phyloP scores from a whole-genome alignment of 768 basidiomycete genomes.

The Suillus paluster region DNA sequence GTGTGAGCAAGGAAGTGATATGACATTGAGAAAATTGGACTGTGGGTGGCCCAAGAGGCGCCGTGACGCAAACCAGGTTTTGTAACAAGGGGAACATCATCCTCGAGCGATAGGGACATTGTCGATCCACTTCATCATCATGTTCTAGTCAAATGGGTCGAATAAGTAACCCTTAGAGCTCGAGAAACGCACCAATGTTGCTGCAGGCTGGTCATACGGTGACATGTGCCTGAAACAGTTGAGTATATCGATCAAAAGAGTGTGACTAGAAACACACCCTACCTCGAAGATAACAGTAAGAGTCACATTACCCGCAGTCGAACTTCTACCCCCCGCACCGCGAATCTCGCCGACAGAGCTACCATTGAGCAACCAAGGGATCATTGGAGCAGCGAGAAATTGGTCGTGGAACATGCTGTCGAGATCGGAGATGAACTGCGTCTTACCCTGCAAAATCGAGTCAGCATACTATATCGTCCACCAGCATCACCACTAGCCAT shows the following conservation, averaged over 20 bases:
- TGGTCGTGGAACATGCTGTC: constrained; percentile 43
- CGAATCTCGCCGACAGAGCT: constrained; percentile 47
- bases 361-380: constrained; percentile 40
- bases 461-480: background rate
- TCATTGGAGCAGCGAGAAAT: constrained; percentile 36
- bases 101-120: constrained; percentile 5
- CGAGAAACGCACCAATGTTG: constrained; percentile 35
- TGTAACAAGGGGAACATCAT: background rate
- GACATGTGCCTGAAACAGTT: constrained; percentile 39
- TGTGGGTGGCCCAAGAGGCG: too few relatives aligned
- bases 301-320: constrained; percentile 49
- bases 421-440: constrained; percentile 44
- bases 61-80: too few relatives aligned
- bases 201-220: constrained; percentile 54
- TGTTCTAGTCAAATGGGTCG: constrained; percentile 1
- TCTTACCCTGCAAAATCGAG: constrained; percentile 39
- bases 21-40: background rate
- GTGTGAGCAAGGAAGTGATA: background rate
- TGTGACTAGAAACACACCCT: constrained; percentile 37
- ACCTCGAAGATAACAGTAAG: constrained; percentile 55
- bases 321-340: constrained; percentile 40
- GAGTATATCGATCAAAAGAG: background rate
- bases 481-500: constrained; percentile 19
- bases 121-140: constrained; percentile 9
- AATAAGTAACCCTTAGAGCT: background rate